These are phyloP conservation scores for Coniferiporia sulphurascens DNA, from an alignment of 1,284 basidiomycete genomes.

Conservation along the genomic window DNA sequence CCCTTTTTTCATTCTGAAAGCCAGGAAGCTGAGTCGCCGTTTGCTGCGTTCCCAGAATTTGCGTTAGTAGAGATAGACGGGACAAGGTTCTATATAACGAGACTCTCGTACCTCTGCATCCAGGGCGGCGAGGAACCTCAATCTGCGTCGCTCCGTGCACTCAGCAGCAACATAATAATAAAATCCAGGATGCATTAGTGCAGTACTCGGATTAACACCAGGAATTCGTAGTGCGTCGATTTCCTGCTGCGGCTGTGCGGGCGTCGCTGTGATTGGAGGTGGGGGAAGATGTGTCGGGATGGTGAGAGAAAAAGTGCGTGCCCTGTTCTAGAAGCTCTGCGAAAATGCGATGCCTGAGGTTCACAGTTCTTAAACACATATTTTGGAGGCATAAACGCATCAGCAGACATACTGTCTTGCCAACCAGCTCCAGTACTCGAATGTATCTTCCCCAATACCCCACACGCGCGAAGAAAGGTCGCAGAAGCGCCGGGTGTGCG, in stretches of 20 bases:
- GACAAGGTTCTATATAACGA: background rate
- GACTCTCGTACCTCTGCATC: constrained; percentile 49
- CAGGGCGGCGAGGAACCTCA: constrained; percentile 57
- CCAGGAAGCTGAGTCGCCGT: constrained; percentile 43
- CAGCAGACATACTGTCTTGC: constrained; percentile 70
- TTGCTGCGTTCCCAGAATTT: background rate
- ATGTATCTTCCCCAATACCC: constrained; percentile 97
- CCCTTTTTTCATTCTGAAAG: constrained; percentile 82
- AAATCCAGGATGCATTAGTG: constrained; percentile 84
- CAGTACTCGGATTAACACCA: constrained; percentile 64
- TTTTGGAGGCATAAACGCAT: background rate
- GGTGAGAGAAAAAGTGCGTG: constrained; percentile 57
- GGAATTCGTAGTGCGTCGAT: constrained; percentile 48
- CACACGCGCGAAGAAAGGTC: constrained; percentile 82
- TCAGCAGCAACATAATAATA: constrained; percentile 87
- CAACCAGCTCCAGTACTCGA: constrained; percentile 97
- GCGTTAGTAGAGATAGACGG: background rate
- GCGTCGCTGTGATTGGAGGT: constrained; percentile 24
- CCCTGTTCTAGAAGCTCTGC: constrained; percentile 87
- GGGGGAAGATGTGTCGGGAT: constrained; percentile 55
- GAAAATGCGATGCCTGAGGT: constrained; percentile 71
- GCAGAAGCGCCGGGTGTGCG: constrained; percentile 80
- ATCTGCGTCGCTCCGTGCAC: constrained; percentile 72
- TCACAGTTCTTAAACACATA: background rate
- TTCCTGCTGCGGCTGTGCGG: constrained; percentile 35